A percentile compares a stretch with the other conserved stretches of the same genome.
Evolutionary conservation across 2,329 filamentous ascomycete species (phyloP).

Genomic region (Fusarium cyanostomum): DNA sequence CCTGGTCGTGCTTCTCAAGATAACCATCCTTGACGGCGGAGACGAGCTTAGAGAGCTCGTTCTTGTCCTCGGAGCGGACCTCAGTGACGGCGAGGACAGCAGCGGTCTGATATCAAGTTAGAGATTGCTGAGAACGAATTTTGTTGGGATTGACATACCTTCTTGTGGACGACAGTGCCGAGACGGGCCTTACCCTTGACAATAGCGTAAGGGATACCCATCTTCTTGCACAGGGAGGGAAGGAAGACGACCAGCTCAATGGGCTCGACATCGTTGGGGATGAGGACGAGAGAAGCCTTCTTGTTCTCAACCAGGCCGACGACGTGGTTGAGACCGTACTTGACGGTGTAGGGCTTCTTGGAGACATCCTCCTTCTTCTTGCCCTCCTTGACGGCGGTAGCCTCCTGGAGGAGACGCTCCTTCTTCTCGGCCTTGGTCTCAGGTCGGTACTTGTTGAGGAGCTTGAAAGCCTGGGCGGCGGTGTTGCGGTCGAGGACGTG

Average conservation of each 20-base stretch:
- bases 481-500: constrained; percentile 97
- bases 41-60: constrained; percentile 95
- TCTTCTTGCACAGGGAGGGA: constrained; percentile 99
- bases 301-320: constrained; percentile 98
- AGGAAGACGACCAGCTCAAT: constrained; percentile 99
- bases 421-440: constrained; percentile 99
- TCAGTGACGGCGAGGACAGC: constrained; percentile 96
- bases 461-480: constrained; percentile 96
- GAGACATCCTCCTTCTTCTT: constrained; percentile 99
- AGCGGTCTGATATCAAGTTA: constrained; percentile 77
- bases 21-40: constrained; percentile 98
- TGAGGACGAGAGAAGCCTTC: constrained; percentile 98
- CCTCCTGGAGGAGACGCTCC: constrained; percentile 98
- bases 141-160: constrained; percentile 63
- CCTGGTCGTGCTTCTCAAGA: constrained; percentile 92
- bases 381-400: constrained; percentile 95
- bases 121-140: constrained; percentile 14
- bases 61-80: constrained; percentile 98
- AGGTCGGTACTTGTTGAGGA: constrained; percentile 99
- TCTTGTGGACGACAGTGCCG: constrained; percentile 99
- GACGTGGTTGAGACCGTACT: constrained; percentile 99
- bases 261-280: constrained; percentile 99
- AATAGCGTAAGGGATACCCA: constrained; percentile 99
- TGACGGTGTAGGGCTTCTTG: constrained; percentile 99
- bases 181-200: constrained; percentile 99